phyloP scores from a whole-genome alignment of 495 filamentous ascomycete species.

The Aspergillus asperescens region DNA sequence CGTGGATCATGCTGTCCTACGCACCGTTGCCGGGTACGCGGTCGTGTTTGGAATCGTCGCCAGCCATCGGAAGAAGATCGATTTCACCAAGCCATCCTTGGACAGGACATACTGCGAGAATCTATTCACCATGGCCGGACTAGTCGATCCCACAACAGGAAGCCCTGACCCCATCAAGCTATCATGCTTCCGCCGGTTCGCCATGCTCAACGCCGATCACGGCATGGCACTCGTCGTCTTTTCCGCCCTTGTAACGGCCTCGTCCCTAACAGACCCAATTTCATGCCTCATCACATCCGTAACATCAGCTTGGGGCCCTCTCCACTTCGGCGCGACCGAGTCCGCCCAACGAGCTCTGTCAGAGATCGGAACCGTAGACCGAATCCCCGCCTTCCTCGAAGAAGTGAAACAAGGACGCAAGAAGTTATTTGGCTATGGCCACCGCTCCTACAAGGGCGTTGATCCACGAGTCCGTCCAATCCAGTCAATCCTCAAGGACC shows the following conservation, averaged over 20 bases:
- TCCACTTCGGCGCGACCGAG: conserved; percentile 57
- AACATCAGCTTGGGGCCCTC: conserved; percentile 47
- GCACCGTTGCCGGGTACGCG: conserved; percentile 28
- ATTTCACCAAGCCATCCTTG: conserved; percentile 16
- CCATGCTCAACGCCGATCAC: conserved; percentile 32
- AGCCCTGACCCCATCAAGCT: conserved; percentile 20
- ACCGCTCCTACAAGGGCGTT: conserved; percentile 50
- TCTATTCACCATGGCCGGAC: conserved; percentile 31
- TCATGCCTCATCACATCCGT: conserved; percentile 44
- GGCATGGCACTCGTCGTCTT: conserved; percentile 34
- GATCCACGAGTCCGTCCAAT: conserved; percentile 50
- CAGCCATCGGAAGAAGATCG: conserved; percentile 26
- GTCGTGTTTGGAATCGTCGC: conserved; percentile 28
- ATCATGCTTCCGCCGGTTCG: conserved; percentile 32
- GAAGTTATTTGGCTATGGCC: conserved; percentile 56
- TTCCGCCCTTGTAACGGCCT: conserved; percentile 29
- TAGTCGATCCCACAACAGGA: conserved; percentile 16
- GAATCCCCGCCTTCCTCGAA: conserved; percentile 45
- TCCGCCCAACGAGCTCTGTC: conserved; percentile 46
- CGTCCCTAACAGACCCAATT: conserved; percentile 34
- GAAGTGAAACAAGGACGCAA: conserved; percentile 47
- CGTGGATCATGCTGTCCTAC: conserved; percentile 25
- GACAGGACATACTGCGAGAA: conserved; percentile 30
- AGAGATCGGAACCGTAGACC: conserved; percentile 40
- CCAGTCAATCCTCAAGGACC: conserved; percentile 39